Percentiles rank a stretch among this genome's conserved stretches.
Conservation (phyloP, 805 yeast species). For the Myxozyma neotropica region DNA sequence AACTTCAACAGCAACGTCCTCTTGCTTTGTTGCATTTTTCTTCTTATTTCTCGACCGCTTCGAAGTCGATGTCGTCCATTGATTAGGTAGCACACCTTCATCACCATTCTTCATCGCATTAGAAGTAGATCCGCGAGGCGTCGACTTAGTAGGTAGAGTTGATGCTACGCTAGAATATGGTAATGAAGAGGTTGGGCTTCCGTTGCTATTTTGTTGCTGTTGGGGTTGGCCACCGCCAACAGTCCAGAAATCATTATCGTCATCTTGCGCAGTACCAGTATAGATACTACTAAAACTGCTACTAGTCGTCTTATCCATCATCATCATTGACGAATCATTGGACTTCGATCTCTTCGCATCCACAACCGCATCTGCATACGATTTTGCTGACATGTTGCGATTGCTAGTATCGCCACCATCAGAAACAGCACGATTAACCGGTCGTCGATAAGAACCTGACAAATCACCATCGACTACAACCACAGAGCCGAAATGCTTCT, state of each 20-base stretch:
- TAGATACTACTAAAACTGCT: neutral
- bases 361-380: constrained; percentile 26
- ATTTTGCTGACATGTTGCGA: constrained; percentile 7
- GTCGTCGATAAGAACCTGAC: no score
- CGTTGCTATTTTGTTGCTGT: no score
- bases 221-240: constrained; percentile 10
- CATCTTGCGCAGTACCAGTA: constrained; percentile 3
- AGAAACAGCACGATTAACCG: neutral
- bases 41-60: constrained; percentile 22
- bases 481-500: neutral
- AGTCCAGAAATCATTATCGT: constrained; percentile 20
- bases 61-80: constrained; percentile 30
- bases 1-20: constrained; percentile 6
- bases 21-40: constrained; percentile 5
- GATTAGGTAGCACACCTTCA: constrained; percentile 1
- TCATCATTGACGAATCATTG: neutral
- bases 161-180: no score
- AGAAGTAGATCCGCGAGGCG: no score
- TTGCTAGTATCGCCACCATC: constrained; percentile 1
- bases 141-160: no score
- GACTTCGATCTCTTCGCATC: constrained; percentile 6
- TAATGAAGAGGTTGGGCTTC: no score
- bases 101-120: neutral
- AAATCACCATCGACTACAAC: constrained; percentile 22
- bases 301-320: neutral